Percentiles rank a stretch among this genome's conserved stretches.
Evolutionary conservation across 148 eudicot genomes (phyloP).

Genomic region (Fagopyrum esculentum): DNA sequence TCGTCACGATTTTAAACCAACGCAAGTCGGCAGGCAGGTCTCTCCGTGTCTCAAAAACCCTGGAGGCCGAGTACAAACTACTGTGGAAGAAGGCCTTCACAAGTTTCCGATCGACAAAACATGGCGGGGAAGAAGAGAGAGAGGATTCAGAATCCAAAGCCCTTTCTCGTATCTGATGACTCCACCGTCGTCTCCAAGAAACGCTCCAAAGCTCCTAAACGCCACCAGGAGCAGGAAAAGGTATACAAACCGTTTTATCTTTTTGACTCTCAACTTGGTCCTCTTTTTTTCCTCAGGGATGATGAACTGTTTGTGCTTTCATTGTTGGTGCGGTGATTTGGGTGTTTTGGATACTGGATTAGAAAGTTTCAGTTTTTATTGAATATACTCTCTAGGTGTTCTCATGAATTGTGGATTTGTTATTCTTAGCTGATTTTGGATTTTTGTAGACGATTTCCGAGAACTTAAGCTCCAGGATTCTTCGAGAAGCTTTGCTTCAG

Average conservation of each 20-base stretch:
- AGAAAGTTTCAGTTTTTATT: neutral
- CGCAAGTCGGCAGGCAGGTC: too few relatives aligned
- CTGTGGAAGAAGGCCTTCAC: too few relatives aligned
- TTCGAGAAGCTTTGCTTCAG: constrained; percentile 68
- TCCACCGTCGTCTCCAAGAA: constrained; percentile 30
- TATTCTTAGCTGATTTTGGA: neutral
- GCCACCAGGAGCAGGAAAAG: constrained; percentile 52
- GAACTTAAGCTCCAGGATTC: constrained; percentile 61
- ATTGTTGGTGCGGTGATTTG: neutral
- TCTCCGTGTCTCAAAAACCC: too few relatives aligned
- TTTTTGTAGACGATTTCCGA: constrained; percentile 48
- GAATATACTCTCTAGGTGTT: neutral
- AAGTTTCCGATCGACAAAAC: too few relatives aligned
- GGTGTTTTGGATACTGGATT: neutral
- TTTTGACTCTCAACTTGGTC: neutral
- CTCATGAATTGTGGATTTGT: neutral
- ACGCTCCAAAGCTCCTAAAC: constrained; percentile 47
- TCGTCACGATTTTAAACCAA: too few relatives aligned
- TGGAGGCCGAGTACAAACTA: too few relatives aligned
- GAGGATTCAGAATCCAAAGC: constrained; percentile 45
- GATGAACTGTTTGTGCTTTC: neutral
- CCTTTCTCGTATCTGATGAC: constrained; percentile 31
- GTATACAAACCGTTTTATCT: constrained; percentile 11
- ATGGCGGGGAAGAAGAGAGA: constrained; percentile 29
- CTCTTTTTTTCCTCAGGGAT: neutral